A percentile compares a stretch with the other conserved stretches of the same genome.
Evolutionary conservation across 306 rosid species (phyloP).

Genomic region (Trifolium dubium): DNA sequence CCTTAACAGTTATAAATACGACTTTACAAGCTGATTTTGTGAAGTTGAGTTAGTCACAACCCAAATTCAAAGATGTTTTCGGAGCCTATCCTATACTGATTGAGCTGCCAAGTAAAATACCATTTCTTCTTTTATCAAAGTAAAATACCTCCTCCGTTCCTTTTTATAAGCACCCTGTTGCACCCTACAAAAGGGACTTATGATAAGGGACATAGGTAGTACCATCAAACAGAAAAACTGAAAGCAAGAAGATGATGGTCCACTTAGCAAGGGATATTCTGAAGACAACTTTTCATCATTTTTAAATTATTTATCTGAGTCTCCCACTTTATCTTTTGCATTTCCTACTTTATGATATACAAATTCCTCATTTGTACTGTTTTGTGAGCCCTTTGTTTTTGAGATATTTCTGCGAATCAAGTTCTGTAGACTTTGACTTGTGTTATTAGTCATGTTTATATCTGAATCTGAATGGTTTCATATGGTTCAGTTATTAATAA

Average conservation of each 20-base stretch:
- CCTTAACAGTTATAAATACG: no score
- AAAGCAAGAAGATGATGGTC: constrained; percentile 22
- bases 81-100: background rate
- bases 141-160: background rate
- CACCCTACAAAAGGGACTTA: background rate
- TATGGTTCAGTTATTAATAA: constrained; percentile 72
- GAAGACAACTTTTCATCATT: no score
- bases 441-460: constrained; percentile 38
- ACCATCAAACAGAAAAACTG: background rate
- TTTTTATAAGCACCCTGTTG: background rate
- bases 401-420: constrained; percentile 13
- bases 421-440: constrained; percentile 32
- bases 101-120: background rate
- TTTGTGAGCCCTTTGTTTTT: constrained; percentile 29
- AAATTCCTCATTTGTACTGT: constrained; percentile 21
- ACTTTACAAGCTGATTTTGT: no score
- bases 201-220: background rate
- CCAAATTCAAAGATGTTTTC: background rate
- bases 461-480: constrained; percentile 41
- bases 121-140: background rate
- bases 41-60: no score
- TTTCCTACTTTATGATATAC: constrained; percentile 20
- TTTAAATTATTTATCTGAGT: no score
- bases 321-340: constrained; percentile 16
- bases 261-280: constrained; percentile 13